A percentile compares a stretch with the other conserved stretches of the same genome.
These are phyloP conservation scores for Yamadazyma conglobata DNA, from an alignment of 1,139 yeast species.

Conservation along the genomic window DNA sequence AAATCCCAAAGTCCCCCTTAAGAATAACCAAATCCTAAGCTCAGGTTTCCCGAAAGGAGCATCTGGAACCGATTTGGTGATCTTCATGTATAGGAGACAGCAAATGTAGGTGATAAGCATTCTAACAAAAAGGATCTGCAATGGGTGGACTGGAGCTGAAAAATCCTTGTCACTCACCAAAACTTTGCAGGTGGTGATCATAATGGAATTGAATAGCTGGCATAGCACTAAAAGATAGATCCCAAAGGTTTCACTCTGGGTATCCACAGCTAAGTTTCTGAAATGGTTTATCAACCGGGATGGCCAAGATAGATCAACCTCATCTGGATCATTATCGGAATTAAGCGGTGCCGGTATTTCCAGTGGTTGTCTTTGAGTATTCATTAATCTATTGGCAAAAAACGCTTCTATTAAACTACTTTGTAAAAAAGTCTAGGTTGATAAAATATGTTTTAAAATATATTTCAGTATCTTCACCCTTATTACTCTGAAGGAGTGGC, in stretches of 20 bases:
- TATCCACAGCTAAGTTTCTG: too few relatives aligned
- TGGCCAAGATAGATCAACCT: constrained; percentile 2
- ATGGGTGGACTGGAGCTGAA: constrained; percentile 62
- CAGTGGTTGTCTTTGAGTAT: too few relatives aligned
- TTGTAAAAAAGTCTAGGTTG: too few relatives aligned
- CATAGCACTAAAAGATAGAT: constrained; percentile 45
- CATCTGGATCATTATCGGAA: constrained; percentile 2
- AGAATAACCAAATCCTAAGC: constrained; percentile 48
- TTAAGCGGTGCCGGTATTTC: too few relatives aligned
- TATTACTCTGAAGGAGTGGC: too few relatives aligned
- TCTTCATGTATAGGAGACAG: constrained; percentile 52
- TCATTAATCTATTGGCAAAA: too few relatives aligned
- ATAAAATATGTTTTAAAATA: too few relatives aligned
- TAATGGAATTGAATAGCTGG: constrained; percentile 70
- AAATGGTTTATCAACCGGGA: too few relatives aligned
- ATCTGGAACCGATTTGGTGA: constrained; percentile 49
- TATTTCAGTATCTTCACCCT: too few relatives aligned
- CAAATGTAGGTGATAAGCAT: constrained; percentile 69
- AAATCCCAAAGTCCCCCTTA: constrained; percentile 76
- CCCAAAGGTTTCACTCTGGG: constrained; percentile 22
- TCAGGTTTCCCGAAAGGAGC: constrained; percentile 72
- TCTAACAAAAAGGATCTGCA: constrained; percentile 72
- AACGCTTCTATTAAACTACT: too few relatives aligned
- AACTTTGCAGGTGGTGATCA: constrained; percentile 73
- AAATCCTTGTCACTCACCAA: constrained; percentile 60